Percentiles rank a stretch among this genome's conserved stretches.
Conservation (phyloP, 2,329 filamentous ascomycete species). For the Cladosporium sp. region DNA sequence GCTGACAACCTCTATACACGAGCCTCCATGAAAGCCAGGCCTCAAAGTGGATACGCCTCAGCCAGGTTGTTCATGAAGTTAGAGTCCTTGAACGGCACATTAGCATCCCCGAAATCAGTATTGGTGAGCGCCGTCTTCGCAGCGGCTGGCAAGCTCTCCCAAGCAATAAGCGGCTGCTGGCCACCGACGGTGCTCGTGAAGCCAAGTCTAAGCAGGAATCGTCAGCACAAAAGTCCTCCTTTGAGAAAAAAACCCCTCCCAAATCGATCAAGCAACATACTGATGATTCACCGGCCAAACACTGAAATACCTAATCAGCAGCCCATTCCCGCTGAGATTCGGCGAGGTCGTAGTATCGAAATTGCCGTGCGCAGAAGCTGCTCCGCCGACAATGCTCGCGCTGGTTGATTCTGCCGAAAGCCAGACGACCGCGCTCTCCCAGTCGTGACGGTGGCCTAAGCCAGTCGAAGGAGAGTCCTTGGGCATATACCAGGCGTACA, state of each 20-base stretch:
- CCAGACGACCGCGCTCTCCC: conserved; percentile 54
- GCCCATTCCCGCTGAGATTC: conserved; percentile 39
- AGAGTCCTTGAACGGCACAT: conserved; percentile 45
- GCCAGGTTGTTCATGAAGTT: conserved; percentile 47
- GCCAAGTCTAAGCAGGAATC: conserved; percentile 55
- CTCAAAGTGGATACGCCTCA: conserved; percentile 16
- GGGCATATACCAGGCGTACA: conserved; percentile 52
- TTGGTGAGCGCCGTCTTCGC: conserved; percentile 41
- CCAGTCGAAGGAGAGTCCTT: conserved; percentile 45
- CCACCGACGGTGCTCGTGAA: conserved; percentile 63
- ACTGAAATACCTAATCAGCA: conserved; percentile 48
- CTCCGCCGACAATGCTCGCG: conserved; percentile 46
- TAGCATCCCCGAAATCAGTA: conserved; percentile 46
- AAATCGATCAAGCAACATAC: conserved; percentile 33
- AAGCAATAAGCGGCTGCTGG: conserved; percentile 43
- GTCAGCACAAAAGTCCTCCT: conserved; percentile 33
- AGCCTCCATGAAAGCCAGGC: too few species aligned
- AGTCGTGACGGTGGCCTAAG: conserved; percentile 53
- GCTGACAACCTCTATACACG: too few species aligned
- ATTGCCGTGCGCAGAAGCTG: conserved; percentile 49
- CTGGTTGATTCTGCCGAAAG: conserved; percentile 37
- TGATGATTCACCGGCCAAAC: conserved; percentile 48
- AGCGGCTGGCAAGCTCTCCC: conserved; percentile 45
- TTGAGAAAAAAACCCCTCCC: conserved; percentile 23
- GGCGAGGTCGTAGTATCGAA: conserved; percentile 44